Conservation (phyloP, 108 stramenopile genomes). For the Cyclotella cryptica region DNA sequence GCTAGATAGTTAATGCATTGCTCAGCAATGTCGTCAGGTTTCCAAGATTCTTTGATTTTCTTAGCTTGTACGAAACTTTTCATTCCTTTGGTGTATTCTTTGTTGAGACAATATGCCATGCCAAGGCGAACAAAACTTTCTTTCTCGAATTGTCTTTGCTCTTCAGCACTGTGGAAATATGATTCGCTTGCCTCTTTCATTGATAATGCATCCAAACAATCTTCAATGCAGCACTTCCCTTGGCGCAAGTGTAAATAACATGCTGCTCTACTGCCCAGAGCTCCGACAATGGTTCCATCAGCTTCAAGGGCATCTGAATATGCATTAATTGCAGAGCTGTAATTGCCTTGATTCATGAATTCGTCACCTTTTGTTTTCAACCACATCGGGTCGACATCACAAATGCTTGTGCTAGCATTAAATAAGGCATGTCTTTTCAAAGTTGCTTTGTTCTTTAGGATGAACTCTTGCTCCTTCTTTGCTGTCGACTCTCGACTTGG, state of each 20-base stretch:
- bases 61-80: slow-evolving; percentile 29
- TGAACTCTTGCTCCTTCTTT: slow-evolving; percentile 63
- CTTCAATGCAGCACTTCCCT: slow-evolving; percentile 27
- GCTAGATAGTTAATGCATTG: slow-evolving; percentile 18
- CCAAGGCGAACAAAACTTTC: slow-evolving; percentile 26
- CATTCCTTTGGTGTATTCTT: slow-evolving; percentile 23
- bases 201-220: slow-evolving; percentile 27
- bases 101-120: slow-evolving; percentile 46
- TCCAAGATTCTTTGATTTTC: slow-evolving; percentile 11
- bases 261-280: slow-evolving; percentile 32
- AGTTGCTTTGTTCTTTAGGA: slow-evolving; percentile 57
- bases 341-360: slow-evolving; percentile 57
- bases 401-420: slow-evolving; percentile 34
- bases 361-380: slow-evolving; percentile 59
- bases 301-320: slow-evolving; percentile 55
- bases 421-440: slow-evolving; percentile 54
- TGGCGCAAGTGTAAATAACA: slow-evolving; percentile 54
- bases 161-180: slow-evolving; percentile 13
- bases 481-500: slow-evolving; percentile 65
- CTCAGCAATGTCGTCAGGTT: slow-evolving; percentile 13
- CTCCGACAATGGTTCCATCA: slow-evolving; percentile 35
- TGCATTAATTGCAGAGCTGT: slow-evolving; percentile 54
- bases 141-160: slow-evolving; percentile 16
- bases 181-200: slow-evolving; percentile 17
- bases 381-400: slow-evolving; percentile 63